These are phyloP conservation scores for Eucalyptus leucophloia DNA, from an alignment of 345 rosid genomes.

Conservation along the genomic window DNA sequence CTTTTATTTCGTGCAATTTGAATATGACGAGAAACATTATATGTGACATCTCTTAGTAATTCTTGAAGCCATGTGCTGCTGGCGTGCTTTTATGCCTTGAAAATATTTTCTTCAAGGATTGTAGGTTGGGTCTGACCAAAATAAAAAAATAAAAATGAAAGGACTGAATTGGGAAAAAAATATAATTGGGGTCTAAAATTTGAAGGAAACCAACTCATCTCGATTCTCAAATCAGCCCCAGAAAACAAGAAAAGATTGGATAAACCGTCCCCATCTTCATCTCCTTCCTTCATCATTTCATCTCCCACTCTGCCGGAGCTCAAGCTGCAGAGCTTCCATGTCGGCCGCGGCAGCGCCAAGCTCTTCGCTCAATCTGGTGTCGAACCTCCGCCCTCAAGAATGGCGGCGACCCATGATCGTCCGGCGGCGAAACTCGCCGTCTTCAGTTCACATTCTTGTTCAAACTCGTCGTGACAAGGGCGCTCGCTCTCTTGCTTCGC, in stretches of 20 bases:
- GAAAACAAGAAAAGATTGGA: neutral
- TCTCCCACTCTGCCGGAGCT: neutral
- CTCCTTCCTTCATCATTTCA: neutral
- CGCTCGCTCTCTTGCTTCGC: neutral
- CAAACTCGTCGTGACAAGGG: neutral
- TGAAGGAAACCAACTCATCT: neutral
- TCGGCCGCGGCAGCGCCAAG: neutral
- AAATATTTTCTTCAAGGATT: neutral
- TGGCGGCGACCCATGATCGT: neutral
- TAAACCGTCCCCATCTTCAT: neutral
- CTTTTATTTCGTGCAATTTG: neutral
- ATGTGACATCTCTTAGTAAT: neutral
- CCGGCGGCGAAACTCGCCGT: neutral
- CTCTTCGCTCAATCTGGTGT: neutral
- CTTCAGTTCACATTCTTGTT: neutral
- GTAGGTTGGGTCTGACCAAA: neutral
- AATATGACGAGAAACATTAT: neutral
- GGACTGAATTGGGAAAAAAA: neutral
- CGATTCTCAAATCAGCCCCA: neutral
- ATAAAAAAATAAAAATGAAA: no score
- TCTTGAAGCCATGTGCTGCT: neutral
- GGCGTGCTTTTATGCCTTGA: neutral
- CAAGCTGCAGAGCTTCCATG: neutral
- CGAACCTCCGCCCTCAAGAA: neutral
- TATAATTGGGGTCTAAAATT: neutral